These are phyloP conservation scores for Pseudocercospora eumusae DNA, from an alignment of 2,329 filamentous ascomycete genomes.

Conservation along the genomic window DNA sequence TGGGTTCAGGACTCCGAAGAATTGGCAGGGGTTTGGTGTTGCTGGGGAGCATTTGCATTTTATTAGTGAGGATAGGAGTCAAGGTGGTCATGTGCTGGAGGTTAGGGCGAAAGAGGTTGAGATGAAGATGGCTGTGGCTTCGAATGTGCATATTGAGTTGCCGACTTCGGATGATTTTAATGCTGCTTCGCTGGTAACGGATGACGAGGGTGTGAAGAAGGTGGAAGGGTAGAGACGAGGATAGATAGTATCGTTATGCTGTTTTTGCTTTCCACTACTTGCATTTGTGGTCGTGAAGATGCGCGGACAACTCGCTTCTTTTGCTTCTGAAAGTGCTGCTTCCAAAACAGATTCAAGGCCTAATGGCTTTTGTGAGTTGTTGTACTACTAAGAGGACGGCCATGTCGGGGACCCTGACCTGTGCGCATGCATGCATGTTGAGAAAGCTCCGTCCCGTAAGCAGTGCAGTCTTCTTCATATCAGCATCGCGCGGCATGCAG, in stretches of 20 bases:
- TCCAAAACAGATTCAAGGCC: too few species aligned
- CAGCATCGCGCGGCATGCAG: conserved; percentile 15
- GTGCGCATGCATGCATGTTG: not conserved
- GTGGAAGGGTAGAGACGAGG: conserved; percentile 39
- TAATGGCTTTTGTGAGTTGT: not conserved
- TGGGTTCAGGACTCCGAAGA: conserved; percentile 46
- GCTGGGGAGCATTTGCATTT: conserved; percentile 49
- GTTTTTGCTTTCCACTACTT: not conserved
- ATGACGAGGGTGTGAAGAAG: conserved; percentile 41
- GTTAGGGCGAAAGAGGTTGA: conserved; percentile 39
- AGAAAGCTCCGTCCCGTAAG: conserved; percentile 27
- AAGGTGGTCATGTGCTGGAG: conserved; percentile 48
- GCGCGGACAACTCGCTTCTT: not conserved
- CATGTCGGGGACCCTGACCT: not conserved
- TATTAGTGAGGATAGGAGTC: conserved; percentile 40
- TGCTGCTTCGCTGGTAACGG: conserved; percentile 38
- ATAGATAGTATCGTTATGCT: not conserved
- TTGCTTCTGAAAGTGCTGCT: not conserved
- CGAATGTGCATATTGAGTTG: conserved; percentile 45
- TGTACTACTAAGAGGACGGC: not conserved
- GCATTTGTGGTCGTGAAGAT: not conserved
- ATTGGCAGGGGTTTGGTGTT: conserved; percentile 46
- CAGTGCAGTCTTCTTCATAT: conserved; percentile 28
- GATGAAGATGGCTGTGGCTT: conserved; percentile 43
- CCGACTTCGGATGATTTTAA: conserved; percentile 46